Percentiles rank a stretch among this genome's conserved stretches.
phyloP scores from a whole-genome alignment of 179 eudicot genomes.

The Beta lomatogona region DNA sequence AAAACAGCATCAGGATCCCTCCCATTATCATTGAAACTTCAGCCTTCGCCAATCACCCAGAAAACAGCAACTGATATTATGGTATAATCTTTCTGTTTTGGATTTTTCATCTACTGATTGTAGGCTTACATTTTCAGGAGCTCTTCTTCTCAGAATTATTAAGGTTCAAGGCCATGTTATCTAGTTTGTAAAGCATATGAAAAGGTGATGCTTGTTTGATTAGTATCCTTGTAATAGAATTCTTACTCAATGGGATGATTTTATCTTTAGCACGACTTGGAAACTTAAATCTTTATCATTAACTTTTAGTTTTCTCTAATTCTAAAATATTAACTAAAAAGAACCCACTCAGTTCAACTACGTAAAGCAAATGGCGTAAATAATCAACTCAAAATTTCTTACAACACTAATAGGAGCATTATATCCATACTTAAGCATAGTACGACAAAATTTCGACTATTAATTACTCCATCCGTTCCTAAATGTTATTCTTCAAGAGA shows the following conservation, averaged over 20 bases:
- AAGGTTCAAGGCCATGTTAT: neutral
- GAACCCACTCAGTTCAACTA: neutral
- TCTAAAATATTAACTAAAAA: too few relatives aligned
- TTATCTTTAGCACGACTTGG: neutral
- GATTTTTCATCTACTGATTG: too few relatives aligned
- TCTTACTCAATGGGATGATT: neutral
- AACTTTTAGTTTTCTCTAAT: too few relatives aligned
- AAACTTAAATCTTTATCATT: too few relatives aligned
- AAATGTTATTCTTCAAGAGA: too few relatives aligned
- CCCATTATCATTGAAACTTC: neutral
- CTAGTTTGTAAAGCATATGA: neutral
- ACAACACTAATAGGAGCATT: neutral
- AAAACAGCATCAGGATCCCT: neutral
- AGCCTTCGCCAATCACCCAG: neutral
- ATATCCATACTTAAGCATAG: neutral
- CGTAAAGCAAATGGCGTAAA: neutral
- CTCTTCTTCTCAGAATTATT: neutral
- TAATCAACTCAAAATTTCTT: too few relatives aligned
- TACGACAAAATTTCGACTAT: neutral
- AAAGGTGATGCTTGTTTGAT: neutral
- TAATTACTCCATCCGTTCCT: too few relatives aligned
- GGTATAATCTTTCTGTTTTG: neutral
- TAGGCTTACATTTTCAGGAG: neutral
- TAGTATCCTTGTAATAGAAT: neutral
- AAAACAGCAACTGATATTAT: neutral